These are phyloP conservation scores for Rhizomucor pusillus DNA, from an alignment of 371 early-diverging fungal genomes.

Conservation along the genomic window DNA sequence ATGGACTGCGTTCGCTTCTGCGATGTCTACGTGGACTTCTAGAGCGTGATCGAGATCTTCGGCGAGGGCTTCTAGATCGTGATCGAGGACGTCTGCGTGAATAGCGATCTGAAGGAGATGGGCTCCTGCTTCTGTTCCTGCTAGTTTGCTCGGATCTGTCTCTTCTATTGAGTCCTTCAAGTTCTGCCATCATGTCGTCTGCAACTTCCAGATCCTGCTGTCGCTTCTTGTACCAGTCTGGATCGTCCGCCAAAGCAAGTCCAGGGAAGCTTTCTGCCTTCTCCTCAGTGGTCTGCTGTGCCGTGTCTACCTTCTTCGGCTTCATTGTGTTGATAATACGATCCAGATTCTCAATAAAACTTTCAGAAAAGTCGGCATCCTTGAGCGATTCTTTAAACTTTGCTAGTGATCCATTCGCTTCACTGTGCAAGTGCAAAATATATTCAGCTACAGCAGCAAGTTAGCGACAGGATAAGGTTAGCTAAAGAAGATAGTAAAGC, in stretches of 20 bases:
- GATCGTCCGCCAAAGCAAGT: constrained; percentile 70
- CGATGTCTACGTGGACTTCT: constrained; percentile 28
- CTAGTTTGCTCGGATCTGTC: constrained; percentile 13
- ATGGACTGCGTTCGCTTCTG: constrained; percentile 33
- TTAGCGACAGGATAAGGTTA: background rate
- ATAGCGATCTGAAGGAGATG: constrained; percentile 24
- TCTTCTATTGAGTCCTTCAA: constrained; percentile 47
- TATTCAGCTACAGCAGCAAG: constrained; percentile 63
- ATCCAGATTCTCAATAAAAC: constrained; percentile 83
- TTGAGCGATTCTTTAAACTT: constrained; percentile 73
- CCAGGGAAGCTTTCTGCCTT: constrained; percentile 78
- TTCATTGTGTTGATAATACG: constrained; percentile 86
- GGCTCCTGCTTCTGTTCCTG: constrained; percentile 3
- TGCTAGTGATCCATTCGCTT: constrained; percentile 53
- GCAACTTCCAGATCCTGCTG: constrained; percentile 43
- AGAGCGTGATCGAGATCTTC: constrained; percentile 9
- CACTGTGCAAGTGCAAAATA: constrained; percentile 72
- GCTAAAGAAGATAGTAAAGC: constrained; percentile 1
- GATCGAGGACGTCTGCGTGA: constrained; percentile 19
- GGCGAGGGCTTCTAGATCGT: constrained; percentile 26
- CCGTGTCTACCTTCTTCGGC: constrained; percentile 51
- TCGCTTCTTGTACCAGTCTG: constrained; percentile 45
- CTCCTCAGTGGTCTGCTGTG: constrained; percentile 31
- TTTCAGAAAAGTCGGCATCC: constrained; percentile 81
- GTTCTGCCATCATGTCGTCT: constrained; percentile 56